Conservation (phyloP, 345 rosid species). For the Zanthoxylum bungeanum region DNA sequence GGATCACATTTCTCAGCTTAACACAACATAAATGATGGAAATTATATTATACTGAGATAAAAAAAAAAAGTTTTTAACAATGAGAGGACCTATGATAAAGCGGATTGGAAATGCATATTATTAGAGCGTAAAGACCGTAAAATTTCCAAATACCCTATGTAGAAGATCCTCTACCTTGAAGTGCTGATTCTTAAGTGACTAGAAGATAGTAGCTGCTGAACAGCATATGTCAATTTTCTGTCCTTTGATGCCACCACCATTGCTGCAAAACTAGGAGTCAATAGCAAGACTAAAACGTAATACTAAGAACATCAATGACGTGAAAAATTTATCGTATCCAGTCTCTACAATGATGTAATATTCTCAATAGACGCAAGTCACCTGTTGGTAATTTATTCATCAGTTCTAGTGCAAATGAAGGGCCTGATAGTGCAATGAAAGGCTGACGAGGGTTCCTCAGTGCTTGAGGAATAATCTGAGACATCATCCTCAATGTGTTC, state of each 20-base stretch:
- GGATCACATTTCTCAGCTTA: not conserved
- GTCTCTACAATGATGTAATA: not conserved
- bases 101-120: not conserved
- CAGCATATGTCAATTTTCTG: constrained; percentile 66
- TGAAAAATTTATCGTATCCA: constrained; percentile 4
- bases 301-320: not conserved
- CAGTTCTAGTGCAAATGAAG: constrained; percentile 86
- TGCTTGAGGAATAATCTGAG: constrained; percentile 81
- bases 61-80: not conserved
- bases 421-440: constrained; percentile 83
- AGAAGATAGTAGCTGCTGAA: constrained; percentile 86
- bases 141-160: not conserved
- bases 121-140: not conserved
- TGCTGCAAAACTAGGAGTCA: constrained; percentile 44
- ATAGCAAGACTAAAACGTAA: not conserved
- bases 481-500: constrained; percentile 86
- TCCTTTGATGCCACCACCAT: constrained; percentile 96
- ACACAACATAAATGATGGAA: constrained; percentile 2
- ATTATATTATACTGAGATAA: not conserved
- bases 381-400: constrained; percentile 93
- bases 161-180: constrained; percentile 56
- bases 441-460: constrained; percentile 79
- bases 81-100: not conserved
- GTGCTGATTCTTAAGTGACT: constrained; percentile 81
- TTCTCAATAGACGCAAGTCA: constrained; percentile 9